Percentiles rank a stretch among this genome's conserved stretches.
phyloP scores from a whole-genome alignment of 1,284 basidiomycete species.

The Apiotrichum montevideense region DNA sequence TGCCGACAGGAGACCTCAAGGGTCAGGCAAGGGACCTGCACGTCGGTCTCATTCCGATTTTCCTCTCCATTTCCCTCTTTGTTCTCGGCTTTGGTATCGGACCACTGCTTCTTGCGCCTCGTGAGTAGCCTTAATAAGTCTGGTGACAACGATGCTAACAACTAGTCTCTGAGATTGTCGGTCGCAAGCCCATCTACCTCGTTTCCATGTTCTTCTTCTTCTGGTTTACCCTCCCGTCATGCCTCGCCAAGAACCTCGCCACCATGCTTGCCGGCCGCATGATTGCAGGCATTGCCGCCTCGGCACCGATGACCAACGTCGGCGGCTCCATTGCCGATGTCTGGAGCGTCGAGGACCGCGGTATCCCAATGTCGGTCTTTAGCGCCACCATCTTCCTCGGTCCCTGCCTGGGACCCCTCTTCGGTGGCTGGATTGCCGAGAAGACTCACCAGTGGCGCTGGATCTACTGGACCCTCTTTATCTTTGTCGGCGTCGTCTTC shows the following conservation, averaged over 20 bases:
- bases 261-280: slow-evolving; percentile 49
- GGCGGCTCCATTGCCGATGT: slow-evolving; percentile 50
- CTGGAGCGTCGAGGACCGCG: slow-evolving; percentile 46
- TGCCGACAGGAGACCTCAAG: slow-evolving; percentile 48
- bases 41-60: slow-evolving; percentile 44
- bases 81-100: slow-evolving; percentile 50
- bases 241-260: slow-evolving; percentile 47
- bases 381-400: slow-evolving; percentile 42
- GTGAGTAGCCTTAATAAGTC: neutral
- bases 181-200: slow-evolving; percentile 45
- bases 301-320: slow-evolving; percentile 49
- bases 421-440: slow-evolving; percentile 44
- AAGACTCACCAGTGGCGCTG: slow-evolving; percentile 45
- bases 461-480: slow-evolving; percentile 49
- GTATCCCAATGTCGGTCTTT: slow-evolving; percentile 49
- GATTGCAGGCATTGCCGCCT: slow-evolving; percentile 48
- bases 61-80: slow-evolving; percentile 48
- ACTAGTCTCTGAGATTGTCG: slow-evolving; percentile 37
- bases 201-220: slow-evolving; percentile 47
- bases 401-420: slow-evolving; percentile 46
- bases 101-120: slow-evolving; percentile 43
- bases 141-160: neutral
- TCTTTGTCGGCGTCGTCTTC: slow-evolving; percentile 38
- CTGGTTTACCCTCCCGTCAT: slow-evolving; percentile 49
- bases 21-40: slow-evolving; percentile 39